phyloP scores from a whole-genome alignment of 257 asterid species.

The Nicotiana obtusifolia region DNA sequence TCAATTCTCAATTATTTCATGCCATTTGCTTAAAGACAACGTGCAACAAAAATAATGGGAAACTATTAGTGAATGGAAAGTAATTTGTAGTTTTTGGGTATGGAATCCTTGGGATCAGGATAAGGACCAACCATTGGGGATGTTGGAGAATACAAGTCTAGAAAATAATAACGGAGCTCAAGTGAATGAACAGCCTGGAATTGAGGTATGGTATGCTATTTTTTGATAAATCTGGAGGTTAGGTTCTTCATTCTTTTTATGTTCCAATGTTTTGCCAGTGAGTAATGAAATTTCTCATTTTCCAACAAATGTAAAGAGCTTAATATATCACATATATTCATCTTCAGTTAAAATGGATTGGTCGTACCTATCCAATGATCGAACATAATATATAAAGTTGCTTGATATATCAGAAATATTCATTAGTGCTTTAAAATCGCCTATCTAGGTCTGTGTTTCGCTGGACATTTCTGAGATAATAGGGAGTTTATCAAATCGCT shows the following conservation, averaged over 20 bases:
- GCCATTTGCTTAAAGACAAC: neutral
- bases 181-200: constrained; percentile 21
- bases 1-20: neutral
- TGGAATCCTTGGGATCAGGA: constrained; percentile 31
- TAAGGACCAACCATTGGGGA: constrained; percentile 28
- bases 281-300: neutral
- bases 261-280: neutral
- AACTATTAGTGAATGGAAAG: neutral
- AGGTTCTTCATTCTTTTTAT: neutral
- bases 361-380: no score
- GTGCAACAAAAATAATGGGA: neutral
- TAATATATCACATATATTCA: neutral
- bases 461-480: neutral
- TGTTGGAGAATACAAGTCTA: constrained; percentile 33
- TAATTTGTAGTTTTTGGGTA: constrained; percentile 7
- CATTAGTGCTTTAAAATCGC: neutral
- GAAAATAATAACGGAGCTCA: constrained; percentile 27
- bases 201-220: constrained; percentile 40
- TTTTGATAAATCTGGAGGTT: neutral
- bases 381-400: neutral
- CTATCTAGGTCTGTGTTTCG: neutral
- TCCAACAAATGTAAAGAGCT: neutral
- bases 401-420: neutral
- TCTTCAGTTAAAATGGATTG: no score
- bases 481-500: neutral